phyloP scores from a whole-genome alignment of 2,329 filamentous ascomycete genomes.

The Ceratocystiopsis sp. region DNA sequence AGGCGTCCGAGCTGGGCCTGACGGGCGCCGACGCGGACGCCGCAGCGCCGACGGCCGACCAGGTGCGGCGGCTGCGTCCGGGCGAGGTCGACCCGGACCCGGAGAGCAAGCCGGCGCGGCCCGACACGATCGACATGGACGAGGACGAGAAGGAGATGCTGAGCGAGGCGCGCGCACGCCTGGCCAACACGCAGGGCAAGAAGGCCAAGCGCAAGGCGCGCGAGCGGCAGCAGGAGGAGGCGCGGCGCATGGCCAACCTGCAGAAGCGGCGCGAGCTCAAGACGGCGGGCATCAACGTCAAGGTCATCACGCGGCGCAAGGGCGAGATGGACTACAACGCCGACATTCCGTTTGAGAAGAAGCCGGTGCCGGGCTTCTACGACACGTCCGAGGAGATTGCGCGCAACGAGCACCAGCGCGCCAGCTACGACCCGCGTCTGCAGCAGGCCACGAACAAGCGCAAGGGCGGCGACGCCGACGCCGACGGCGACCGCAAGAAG shows the following conservation, averaged over 20 bases:
- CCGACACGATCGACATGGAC: constrained; percentile 94
- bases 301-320: constrained; percentile 77
- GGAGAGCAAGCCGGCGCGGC: constrained; percentile 85
- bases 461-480: constrained; percentile 72
- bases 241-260: constrained; percentile 68
- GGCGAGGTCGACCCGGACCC: constrained; percentile 96
- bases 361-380: constrained; percentile 75
- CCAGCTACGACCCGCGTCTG: constrained; percentile 77
- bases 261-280: constrained; percentile 96
- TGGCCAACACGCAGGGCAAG: constrained; percentile 97
- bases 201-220: constrained; percentile 96
- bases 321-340: constrained; percentile 99
- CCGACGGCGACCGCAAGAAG: constrained; percentile 23
- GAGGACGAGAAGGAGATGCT: constrained; percentile 99
- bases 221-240: constrained; percentile 90
- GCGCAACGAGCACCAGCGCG: constrained; percentile 68
- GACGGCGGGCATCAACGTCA: constrained; percentile 96
- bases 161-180: constrained; percentile 85
- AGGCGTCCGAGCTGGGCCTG: constrained; percentile 64
- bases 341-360: constrained; percentile 94
- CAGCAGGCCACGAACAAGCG: constrained; percentile 74
- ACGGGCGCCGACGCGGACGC: constrained; percentile 78
- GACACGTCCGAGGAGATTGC: constrained; percentile 72
- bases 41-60: constrained; percentile 75
- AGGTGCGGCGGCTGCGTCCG: constrained; percentile 73